phyloP scores from a whole-genome alignment of 345 rosid species.

The Cardamine chenopodiifolia region DNA sequence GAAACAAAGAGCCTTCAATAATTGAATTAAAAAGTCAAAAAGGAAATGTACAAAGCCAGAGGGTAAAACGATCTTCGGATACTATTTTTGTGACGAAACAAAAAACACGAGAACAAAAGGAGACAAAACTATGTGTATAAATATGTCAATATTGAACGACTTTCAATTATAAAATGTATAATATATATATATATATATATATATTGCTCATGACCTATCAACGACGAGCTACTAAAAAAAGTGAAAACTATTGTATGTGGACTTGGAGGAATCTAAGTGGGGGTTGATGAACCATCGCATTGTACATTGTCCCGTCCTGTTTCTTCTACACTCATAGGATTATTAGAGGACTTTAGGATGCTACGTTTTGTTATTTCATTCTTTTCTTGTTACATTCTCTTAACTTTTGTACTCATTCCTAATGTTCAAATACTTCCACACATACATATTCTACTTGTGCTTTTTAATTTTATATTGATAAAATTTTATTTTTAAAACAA shows the following conservation, averaged over 20 bases:
- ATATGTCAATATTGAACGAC: slow-evolving; percentile 31
- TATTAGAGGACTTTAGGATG: slow-evolving; percentile 28
- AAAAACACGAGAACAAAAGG: slow-evolving; percentile 21
- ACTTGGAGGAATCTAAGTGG: slow-evolving; percentile 72
- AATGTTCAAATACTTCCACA: not conserved
- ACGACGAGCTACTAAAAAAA: slow-evolving; percentile 15
- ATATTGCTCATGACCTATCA: slow-evolving; percentile 38
- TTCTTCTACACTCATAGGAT: slow-evolving; percentile 23
- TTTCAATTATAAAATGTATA: slow-evolving; percentile 39
- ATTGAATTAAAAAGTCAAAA: slow-evolving; percentile 3
- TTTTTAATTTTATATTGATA: not conserved
- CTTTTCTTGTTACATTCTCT: slow-evolving; percentile 14
- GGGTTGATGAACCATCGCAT: slow-evolving; percentile 72
- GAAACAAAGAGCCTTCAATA: not conserved
- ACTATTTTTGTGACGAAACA: slow-evolving; percentile 18
- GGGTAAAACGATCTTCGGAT: slow-evolving; percentile 19
- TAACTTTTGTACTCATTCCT: slow-evolving; percentile 12
- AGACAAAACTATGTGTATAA: slow-evolving; percentile 16
- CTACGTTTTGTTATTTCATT: slow-evolving; percentile 25
- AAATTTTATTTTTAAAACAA: not conserved
- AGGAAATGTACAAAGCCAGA: slow-evolving; percentile 4
- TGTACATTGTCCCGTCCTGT: slow-evolving; percentile 31
- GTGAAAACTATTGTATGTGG: slow-evolving; percentile 48
- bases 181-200: slow-evolving; percentile 28
- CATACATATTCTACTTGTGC: not conserved